A percentile compares a stretch with the other conserved stretches of the same genome.
Evolutionary conservation across 768 basidiomycete species (phyloP).

Genomic region (Tylopilus sp.): DNA sequence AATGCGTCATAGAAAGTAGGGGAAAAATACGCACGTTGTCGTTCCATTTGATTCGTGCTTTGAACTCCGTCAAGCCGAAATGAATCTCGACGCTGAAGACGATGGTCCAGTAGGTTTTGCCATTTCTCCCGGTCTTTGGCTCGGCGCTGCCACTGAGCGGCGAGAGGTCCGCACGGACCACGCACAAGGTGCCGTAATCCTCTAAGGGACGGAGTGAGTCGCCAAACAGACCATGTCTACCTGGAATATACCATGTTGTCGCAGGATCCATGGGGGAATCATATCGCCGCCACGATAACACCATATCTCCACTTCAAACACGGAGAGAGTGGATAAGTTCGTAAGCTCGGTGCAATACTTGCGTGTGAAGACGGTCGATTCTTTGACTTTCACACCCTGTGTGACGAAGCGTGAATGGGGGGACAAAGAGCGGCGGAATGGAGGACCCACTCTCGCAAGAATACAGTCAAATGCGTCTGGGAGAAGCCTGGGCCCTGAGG

Average conservation of each 20-base stretch:
- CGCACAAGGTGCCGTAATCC: constrained; percentile 71
- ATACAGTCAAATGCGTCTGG: constrained; percentile 85
- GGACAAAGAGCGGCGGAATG: not conserved
- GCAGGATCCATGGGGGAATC: constrained; percentile 71
- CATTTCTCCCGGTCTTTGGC: constrained; percentile 58
- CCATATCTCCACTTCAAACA: constrained; percentile 85
- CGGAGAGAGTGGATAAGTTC: constrained; percentile 67
- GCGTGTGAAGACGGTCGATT: constrained; percentile 75
- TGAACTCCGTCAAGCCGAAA: constrained; percentile 81
- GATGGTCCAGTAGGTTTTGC: constrained; percentile 79
- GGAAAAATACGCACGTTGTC: constrained; percentile 55
- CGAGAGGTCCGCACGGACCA: constrained; percentile 75
- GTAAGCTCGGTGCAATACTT: constrained; percentile 84
- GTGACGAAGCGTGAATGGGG: constrained; percentile 9
- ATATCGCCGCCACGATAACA: constrained; percentile 74
- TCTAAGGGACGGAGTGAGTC: constrained; percentile 36
- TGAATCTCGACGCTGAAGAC: constrained; percentile 83
- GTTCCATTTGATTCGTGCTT: constrained; percentile 77
- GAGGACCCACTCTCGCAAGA: constrained; percentile 51
- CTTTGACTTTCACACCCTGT: constrained; percentile 76
- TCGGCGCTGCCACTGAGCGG: constrained; percentile 68
- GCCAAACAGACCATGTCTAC: not conserved
- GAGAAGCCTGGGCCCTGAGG: constrained; percentile 72
- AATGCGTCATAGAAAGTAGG: not conserved
- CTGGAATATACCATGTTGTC: constrained; percentile 39